Evolutionary conservation across 805 yeast genomes (phyloP).

Genomic region (Myxozyma lipomycoides): DNA sequence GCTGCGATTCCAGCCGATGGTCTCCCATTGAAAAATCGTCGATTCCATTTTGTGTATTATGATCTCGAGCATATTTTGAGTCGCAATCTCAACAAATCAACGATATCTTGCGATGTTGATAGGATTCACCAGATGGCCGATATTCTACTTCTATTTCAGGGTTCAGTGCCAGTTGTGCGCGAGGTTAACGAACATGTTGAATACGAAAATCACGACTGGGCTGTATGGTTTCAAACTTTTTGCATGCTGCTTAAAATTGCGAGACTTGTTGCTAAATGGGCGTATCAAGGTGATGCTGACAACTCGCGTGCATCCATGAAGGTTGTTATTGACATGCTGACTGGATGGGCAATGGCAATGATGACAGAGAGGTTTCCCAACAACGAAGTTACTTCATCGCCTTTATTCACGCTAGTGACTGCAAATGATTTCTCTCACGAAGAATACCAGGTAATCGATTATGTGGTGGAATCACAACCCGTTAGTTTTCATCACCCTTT

Average conservation of each 20-base stretch:
- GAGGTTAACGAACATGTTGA: slow-evolving; percentile 82
- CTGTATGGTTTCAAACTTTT: slow-evolving; percentile 62
- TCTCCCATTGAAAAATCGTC: slow-evolving; percentile 56
- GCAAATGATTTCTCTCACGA: slow-evolving; percentile 32
- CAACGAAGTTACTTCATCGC: slow-evolving; percentile 28
- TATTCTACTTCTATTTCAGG: slow-evolving; percentile 66
- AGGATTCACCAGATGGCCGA: slow-evolving; percentile 61
- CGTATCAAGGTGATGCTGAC: slow-evolving; percentile 26
- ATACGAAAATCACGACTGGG: slow-evolving; percentile 82
- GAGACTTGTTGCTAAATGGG: slow-evolving; percentile 37
- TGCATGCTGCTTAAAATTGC: slow-evolving; percentile 59
- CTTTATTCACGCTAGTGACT: slow-evolving; percentile 28
- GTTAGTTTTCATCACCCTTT: slow-evolving; percentile 78
- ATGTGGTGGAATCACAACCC: slow-evolving; percentile 45
- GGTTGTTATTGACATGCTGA: slow-evolving; percentile 29
- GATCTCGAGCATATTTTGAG: slow-evolving; percentile 76
- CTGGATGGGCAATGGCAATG: slow-evolving; percentile 33
- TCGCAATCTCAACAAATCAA: slow-evolving; percentile 55
- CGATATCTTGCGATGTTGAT: slow-evolving; percentile 44
- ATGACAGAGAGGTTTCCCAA: slow-evolving; percentile 22
- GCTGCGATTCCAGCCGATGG: slow-evolving; percentile 35
- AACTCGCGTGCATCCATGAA: slow-evolving; percentile 27
- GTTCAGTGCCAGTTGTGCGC: slow-evolving; percentile 67
- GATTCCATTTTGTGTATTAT: slow-evolving; percentile 73
- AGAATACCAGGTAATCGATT: slow-evolving; percentile 37